These are phyloP conservation scores for Cryphonectria parasitica DNA, from an alignment of 2,329 filamentous ascomycete species.

Conservation along the genomic window DNA sequence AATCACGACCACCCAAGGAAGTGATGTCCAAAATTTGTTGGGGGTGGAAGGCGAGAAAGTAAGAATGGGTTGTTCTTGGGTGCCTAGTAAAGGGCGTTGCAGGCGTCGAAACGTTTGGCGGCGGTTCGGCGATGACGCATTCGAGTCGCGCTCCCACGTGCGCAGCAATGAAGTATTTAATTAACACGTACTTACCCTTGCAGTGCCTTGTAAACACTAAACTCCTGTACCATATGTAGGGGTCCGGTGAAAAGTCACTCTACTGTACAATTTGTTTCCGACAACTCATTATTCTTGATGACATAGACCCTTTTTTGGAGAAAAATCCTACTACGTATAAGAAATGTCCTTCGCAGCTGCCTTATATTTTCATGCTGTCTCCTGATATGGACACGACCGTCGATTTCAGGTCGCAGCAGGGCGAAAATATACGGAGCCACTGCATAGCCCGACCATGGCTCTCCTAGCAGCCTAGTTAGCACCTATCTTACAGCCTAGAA, in stretches of 20 bases:
- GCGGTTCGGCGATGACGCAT: slow-evolving; percentile 12
- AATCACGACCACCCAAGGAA: not conserved
- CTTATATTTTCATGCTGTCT: not conserved
- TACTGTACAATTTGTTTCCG: not conserved
- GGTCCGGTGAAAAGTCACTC: not conserved
- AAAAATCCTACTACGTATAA: not conserved
- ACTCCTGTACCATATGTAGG: not conserved
- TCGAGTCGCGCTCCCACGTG: slow-evolving; percentile 10
- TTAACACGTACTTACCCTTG: not conserved
- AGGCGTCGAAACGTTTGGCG: not conserved
- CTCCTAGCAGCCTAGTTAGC: not conserved
- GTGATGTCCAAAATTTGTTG: not conserved
- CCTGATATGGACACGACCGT: not conserved
- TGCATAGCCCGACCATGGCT: too few species aligned
- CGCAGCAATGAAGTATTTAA: not conserved
- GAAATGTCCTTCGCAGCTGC: not conserved
- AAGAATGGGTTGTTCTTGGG: not conserved
- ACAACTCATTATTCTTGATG: not conserved
- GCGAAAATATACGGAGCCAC: too few species aligned
- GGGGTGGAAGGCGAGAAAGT: not conserved
- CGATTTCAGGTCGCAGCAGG: not conserved
- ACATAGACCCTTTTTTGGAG: not conserved
- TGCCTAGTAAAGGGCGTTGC: not conserved
- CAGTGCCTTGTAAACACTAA: too few species aligned
- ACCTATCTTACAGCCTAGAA: not conserved